Base-by-base conservation (phyloP, 345 rosid species). In the Aethionema arabicum region DNA sequence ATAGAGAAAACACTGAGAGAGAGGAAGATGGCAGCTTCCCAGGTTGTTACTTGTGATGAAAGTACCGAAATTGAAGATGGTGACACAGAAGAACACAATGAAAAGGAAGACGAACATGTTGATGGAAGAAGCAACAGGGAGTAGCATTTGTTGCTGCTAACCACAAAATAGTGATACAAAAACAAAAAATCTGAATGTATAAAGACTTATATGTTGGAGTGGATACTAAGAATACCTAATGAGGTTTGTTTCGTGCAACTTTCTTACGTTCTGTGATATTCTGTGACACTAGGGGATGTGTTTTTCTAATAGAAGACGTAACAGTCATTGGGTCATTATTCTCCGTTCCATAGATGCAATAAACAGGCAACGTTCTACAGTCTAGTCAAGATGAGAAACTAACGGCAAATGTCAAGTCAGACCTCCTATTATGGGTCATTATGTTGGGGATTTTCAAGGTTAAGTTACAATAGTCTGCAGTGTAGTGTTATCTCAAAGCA, bases 1-100 rank as follows among this genome's bases (percentile, higher is more conserved):
- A 70, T 78, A 15, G 48, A 79, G 37, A 79, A 84, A 72, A 81
- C 74, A 31, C 73, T 86, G 32, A 74, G 78, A 68, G 85, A 78
- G 43, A 81, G 98, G 69, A 79, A 83, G 52, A 55, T 31, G 49
- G 45, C 57, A 2, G 61, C 61, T 54, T 65, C 79, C 3, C 68
- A 31, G 47, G 59, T 78, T 4, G 78, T 71, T 55, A 82, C 86
- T 46, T 72, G 35, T 40, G 86, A 80, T 52, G 79, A 77, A 61
- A 85, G 69, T 12, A 14, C 5, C 55, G 67, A 39, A 46, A 31
- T 21, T 47, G 21, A 32, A 54, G 68, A 53, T 61, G 36, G 38
- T 53, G 56, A 61, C 52, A 35, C 4, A n/a, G 50, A 39, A 16
- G 63, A 38, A 62, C 16, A 32, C 3, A 61, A 47, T 15, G 68